phyloP scores from a whole-genome alignment of 2,329 filamentous ascomycete species.

The Colletotrichum endophyticum region DNA sequence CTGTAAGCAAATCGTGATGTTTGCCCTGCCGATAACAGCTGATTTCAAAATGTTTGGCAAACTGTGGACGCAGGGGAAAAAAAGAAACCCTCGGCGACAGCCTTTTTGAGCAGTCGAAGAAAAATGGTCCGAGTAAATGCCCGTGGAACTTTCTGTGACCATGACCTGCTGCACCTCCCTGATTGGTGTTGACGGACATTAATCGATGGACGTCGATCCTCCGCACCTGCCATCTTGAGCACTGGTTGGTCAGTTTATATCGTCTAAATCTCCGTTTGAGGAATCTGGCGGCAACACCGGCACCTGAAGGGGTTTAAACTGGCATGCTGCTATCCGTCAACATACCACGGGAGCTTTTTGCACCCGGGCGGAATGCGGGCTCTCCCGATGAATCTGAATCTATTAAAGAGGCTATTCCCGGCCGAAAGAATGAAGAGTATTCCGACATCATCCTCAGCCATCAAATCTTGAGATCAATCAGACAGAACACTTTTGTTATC shows the following conservation, averaged over 20 bases:
- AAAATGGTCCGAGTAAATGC: background rate
- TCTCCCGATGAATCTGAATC: background rate
- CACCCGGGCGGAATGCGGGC: background rate
- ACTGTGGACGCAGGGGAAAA: background rate
- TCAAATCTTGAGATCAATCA: background rate
- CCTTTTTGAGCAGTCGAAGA: background rate
- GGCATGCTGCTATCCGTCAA: background rate
- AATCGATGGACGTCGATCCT: background rate
- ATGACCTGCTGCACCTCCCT: background rate
- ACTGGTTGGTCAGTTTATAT: background rate
- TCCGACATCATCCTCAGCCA: background rate
- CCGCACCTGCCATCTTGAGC: conserved; percentile 11
- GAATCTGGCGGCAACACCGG: background rate
- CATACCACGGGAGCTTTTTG: background rate
- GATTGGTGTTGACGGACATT: background rate
- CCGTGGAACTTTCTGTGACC: background rate
- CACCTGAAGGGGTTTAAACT: background rate
- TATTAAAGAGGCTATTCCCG: background rate
- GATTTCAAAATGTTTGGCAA: background rate
- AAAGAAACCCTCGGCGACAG: background rate
- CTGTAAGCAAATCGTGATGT: background rate
- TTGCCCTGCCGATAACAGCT: background rate
- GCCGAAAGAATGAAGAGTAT: background rate
- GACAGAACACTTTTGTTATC: background rate
- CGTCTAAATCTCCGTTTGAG: background rate